Evolutionary conservation across 495 filamentous ascomycete species (phyloP).

Genomic region (Penicillium riverlandense): DNA sequence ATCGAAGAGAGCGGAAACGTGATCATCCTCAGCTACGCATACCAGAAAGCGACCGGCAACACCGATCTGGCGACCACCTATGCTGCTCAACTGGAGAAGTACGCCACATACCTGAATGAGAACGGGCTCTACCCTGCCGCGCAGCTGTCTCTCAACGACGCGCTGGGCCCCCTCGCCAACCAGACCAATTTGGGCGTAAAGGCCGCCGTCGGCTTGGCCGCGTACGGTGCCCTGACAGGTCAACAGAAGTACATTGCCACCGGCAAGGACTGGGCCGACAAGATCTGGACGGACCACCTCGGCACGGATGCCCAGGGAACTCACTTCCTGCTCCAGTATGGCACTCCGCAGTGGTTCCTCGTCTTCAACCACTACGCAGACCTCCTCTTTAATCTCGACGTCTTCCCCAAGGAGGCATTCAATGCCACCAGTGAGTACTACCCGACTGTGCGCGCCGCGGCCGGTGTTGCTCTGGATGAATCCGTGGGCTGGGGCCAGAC

Average conservation of each 20-base stretch:
- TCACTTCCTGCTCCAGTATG: constrained; percentile 34
- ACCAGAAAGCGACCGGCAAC: constrained; percentile 26
- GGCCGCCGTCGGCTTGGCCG: constrained; percentile 39
- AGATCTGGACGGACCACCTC: constrained; percentile 29
- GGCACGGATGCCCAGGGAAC: constrained; percentile 27
- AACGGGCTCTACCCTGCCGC: constrained; percentile 33
- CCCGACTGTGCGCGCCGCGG: constrained; percentile 17
- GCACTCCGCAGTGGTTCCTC: constrained; percentile 24
- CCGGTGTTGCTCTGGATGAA: constrained; percentile 25
- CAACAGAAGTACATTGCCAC: constrained; percentile 26
- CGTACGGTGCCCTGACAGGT: constrained; percentile 26
- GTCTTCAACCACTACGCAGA: constrained; percentile 35
- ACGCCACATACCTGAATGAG: constrained; percentile 39
- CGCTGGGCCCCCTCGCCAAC: constrained; percentile 35
- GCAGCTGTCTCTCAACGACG: constrained; percentile 45
- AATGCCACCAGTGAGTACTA: constrained; percentile 28
- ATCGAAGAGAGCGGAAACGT: constrained; percentile 33
- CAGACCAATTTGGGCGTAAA: constrained; percentile 48
- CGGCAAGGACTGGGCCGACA: constrained; percentile 26
- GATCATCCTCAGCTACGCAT: constrained; percentile 33
- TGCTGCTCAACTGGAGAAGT: constrained; percentile 23
- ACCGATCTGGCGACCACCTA: constrained; percentile 20
- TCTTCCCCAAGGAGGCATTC: constrained; percentile 27
- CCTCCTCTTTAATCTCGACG: constrained; percentile 26
- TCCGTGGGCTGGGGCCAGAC: constrained; percentile 30